Evolutionary conservation across 495 filamentous ascomycete species (phyloP), one percentile per base, ranked within the genome.

Genomic region (Penicillium argentinense): DNA sequence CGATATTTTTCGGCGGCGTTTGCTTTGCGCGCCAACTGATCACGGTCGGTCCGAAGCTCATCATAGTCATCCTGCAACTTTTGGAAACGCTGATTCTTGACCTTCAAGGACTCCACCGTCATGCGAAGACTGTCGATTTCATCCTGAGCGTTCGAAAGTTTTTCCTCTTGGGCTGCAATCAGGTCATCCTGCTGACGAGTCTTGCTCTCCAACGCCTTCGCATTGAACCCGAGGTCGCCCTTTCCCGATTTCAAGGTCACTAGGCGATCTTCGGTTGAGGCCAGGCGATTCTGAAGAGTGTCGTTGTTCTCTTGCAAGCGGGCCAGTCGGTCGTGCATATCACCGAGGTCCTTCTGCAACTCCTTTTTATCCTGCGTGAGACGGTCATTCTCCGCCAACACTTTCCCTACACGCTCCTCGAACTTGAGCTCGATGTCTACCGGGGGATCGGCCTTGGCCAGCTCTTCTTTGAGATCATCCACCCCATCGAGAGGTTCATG

Each of bases 21-120:
- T 19, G 88, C 85, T 60, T 88, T 89, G 64, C 87, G 86, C n/a
- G 78, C 72, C 6, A 92, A 77, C 47, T 89, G 81, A 43, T 85
- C 84, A 27, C 84, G 81, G 39, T 90, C 84, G 13, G 79, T 81
- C 47, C 83, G 85, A 27, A 92, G 76, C 46, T 88, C 79, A 47
- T 85, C 80, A 29, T 88, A 77, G 54, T 89, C 80, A 56, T 83
- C 79, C 29, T 82, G 76, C 12, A 86, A 68, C 40, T 77, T 78
- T 39, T 83, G 78, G 24, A 79, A 65, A 3, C 72, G 71, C 40
- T 73, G 66, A 11, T 69, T 71, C 49, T 75, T 72, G 43, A 67
- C 61, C 19, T 64, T 65, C 41, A 73, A 49, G 18, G 67, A 66
- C 39, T 73, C 70, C 18, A 70, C 59, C 2, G 61, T 66, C 65